Base-by-base conservation (phyloP, 805 yeast species). In the Lachancea thermotolerans region DNA sequence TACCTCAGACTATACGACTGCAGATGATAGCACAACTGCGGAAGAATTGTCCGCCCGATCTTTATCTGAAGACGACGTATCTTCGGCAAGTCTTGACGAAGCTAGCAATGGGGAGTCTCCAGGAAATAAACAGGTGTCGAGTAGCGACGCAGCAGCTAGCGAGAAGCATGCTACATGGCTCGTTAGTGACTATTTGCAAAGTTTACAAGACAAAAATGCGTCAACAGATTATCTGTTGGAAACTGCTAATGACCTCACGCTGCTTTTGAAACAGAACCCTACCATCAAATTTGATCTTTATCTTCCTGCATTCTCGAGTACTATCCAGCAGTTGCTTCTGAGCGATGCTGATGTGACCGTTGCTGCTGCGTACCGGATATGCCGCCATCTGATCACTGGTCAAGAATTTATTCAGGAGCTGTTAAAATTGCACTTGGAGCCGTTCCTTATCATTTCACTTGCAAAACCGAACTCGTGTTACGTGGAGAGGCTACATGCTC, bases 321-420 rank as follows among this genome's bases (percentile, higher is more conserved):
- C 79, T 29, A 70, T 90, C 10, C 85, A 80, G 54, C 72, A 73
- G 16, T 68, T 88, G 58, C 62, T 90, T 16, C 67, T 77, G 25
- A 79, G 77, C 53, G 70, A 69, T 6, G 72, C 76, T 39, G 71
- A 80, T 27, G 81, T 78, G 46, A 82, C 86, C 1, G 72, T 82
- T 7, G 84, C 90, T 0, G 74, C 88, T 2, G 95, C 90, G 0
- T 88, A 80, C 60, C 70, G 95, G 41, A 72, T 88, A 1, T 73
- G 88, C 17, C 68, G 96, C 14, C 75, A 83, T 51, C 68, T 85
- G 14, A 68, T 84, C 15, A 73, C 74, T 30, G 77, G 77, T 48
- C 58, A 69, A 11, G 75, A 74, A 6, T 77, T 89, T 2, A 57
- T 87, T 5, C 62, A 67, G n/a, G 62, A 72, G 2, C 65, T 89